phyloP scores from a whole-genome alignment of 2,329 filamentous ascomycete genomes.

The Fusarium penzigii region DNA sequence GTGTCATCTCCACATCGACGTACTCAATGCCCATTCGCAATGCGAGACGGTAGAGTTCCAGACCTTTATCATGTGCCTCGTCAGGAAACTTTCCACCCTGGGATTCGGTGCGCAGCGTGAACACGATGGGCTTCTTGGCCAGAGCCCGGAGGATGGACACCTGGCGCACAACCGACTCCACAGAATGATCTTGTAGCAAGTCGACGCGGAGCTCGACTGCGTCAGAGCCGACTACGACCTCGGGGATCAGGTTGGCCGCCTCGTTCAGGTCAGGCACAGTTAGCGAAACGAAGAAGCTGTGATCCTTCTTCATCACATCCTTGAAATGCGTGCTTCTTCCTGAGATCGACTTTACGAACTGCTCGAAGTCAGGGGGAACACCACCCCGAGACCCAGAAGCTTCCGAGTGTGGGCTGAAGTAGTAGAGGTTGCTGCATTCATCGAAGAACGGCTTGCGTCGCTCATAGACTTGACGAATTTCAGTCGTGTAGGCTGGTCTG shows the following conservation, averaged over 20 bases:
- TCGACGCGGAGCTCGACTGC: slow-evolving; percentile 95
- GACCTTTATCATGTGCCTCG: slow-evolving; percentile 66
- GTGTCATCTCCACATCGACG: slow-evolving; percentile 87
- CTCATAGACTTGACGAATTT: slow-evolving; percentile 89
- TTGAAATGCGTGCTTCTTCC: slow-evolving; percentile 48
- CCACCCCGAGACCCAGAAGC: slow-evolving; percentile 22
- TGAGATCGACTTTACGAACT: slow-evolving; percentile 43
- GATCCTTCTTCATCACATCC: slow-evolving; percentile 52
- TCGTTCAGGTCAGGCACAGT: slow-evolving; percentile 75
- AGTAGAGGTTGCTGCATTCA: slow-evolving; percentile 92
- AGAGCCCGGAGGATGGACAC: slow-evolving; percentile 74
- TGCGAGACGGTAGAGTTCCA: slow-evolving; percentile 75
- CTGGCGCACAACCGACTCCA: slow-evolving; percentile 80
- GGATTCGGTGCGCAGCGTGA: slow-evolving; percentile 81
- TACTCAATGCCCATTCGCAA: slow-evolving; percentile 87
- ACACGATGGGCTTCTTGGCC: slow-evolving; percentile 80
- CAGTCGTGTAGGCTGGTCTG: slow-evolving; percentile 86
- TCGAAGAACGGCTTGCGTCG: slow-evolving; percentile 88
- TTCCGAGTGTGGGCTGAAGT: slow-evolving; percentile 72
- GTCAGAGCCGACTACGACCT: slow-evolving; percentile 81
- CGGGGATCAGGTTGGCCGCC: slow-evolving; percentile 64
- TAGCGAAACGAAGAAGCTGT: slow-evolving; percentile 91
- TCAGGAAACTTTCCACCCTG: slow-evolving; percentile 92
- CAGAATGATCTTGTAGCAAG: slow-evolving; percentile 72
- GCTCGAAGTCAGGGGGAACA: slow-evolving; percentile 38